Evolutionary conservation across 192 early-diverging fungal genomes (phyloP).

Genomic region (Backusella morwellensis): DNA sequence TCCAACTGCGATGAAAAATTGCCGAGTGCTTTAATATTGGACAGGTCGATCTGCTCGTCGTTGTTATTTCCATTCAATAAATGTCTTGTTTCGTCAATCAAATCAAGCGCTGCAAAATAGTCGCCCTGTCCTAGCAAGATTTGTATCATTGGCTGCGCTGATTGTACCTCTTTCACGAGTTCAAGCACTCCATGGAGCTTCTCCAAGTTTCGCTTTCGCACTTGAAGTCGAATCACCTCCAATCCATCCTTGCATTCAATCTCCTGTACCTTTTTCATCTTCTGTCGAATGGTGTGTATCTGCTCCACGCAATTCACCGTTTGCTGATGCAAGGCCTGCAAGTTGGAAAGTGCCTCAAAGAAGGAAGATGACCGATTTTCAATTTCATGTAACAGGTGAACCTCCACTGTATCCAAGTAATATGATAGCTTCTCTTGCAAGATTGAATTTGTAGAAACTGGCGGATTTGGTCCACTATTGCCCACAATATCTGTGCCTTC

Average conservation of each 20-base stretch:
- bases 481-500: slow-evolving; percentile 65
- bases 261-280: slow-evolving; percentile 61
- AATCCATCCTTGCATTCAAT: slow-evolving; percentile 75
- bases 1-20: slow-evolving; percentile 61
- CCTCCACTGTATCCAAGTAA: slow-evolving; percentile 92
- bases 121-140: slow-evolving; percentile 75
- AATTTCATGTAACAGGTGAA: slow-evolving; percentile 93
- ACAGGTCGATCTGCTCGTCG: slow-evolving; percentile 43
- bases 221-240: slow-evolving; percentile 78
- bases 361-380: slow-evolving; percentile 92
- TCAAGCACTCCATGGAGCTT: slow-evolving; percentile 67
- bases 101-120: slow-evolving; percentile 85
- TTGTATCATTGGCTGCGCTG: slow-evolving; percentile 83
- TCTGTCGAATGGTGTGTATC: slow-evolving; percentile 75
- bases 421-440: slow-evolving; percentile 90
- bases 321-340: slow-evolving; percentile 91
- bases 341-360: slow-evolving; percentile 90
- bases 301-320: slow-evolving; percentile 87
- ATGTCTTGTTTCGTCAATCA: slow-evolving; percentile 78
- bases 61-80: slow-evolving; percentile 48
- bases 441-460: slow-evolving; percentile 61
- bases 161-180: slow-evolving; percentile 71
- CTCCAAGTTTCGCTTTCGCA: slow-evolving; percentile 69
- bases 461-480: slow-evolving; percentile 36
- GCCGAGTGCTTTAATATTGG: slow-evolving; percentile 54